Conservation (phyloP, 306 rosid genomes). For the Hippophae gyantsensis region DNA sequence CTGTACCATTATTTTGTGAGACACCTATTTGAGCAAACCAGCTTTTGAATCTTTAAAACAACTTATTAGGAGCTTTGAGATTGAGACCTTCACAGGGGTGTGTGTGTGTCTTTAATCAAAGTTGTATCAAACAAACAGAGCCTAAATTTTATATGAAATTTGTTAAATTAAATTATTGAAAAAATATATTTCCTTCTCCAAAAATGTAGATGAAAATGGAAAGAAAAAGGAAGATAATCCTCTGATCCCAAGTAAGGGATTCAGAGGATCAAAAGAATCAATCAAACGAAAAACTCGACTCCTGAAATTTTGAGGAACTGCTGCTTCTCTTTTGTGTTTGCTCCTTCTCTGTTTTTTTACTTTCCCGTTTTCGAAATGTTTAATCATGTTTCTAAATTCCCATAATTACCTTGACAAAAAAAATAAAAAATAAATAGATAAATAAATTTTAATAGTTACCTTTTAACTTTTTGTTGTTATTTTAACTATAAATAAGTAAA, state of each 20-base stretch:
- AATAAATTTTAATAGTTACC: too few relatives aligned
- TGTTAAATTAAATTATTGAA: background rate
- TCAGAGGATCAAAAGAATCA: constrained; percentile 49
- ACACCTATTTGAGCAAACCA: constrained; percentile 30
- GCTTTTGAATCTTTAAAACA: constrained; percentile 8
- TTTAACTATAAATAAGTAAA: too few relatives aligned
- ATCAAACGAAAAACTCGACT: too few relatives aligned
- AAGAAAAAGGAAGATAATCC: constrained; percentile 25
- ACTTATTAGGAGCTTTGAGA: background rate
- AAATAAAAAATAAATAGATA: too few relatives aligned
- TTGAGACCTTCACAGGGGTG: background rate
- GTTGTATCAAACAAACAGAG: background rate
- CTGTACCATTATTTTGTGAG: constrained; percentile 28
- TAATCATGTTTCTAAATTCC: background rate
- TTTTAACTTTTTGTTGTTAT: too few relatives aligned
- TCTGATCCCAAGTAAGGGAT: constrained; percentile 57
- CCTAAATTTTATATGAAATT: background rate
- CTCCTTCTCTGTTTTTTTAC: constrained; percentile 2
- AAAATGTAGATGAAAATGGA: background rate
- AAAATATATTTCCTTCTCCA: background rate
- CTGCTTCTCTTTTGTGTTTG: constrained; percentile 9
- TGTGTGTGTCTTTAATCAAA: background rate
- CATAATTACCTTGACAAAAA: too few relatives aligned
- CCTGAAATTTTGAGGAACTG: background rate
- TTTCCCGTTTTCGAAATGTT: constrained; percentile 23